Evolutionary conservation across 306 rosid genomes (phyloP).

Genomic region (Astragalus membranaceus): DNA sequence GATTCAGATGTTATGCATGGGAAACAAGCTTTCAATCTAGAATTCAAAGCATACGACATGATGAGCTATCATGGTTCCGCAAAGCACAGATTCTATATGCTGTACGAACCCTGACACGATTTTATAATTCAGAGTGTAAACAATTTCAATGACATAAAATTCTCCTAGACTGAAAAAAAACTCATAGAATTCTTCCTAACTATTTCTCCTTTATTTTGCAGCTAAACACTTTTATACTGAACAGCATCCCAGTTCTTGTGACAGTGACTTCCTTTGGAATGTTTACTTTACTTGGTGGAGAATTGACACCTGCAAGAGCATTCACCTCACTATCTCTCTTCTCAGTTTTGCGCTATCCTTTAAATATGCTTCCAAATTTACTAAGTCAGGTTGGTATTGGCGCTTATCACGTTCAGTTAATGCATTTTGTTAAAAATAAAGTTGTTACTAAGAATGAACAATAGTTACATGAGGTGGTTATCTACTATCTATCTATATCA

Average conservation of each 20-base stretch:
- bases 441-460: neutral
- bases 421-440: neutral
- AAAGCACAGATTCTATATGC: conserved; percentile 66
- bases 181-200: conserved; percentile 13
- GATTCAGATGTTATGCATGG: conserved; percentile 89
- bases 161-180: neutral
- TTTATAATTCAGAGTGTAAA: neutral
- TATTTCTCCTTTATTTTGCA: conserved; percentile 30
- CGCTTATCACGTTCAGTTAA: neutral
- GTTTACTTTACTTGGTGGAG: conserved; percentile 81
- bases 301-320: conserved; percentile 84
- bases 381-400: conserved; percentile 63
- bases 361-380: conserved; percentile 69
- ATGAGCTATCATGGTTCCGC: conserved; percentile 65
- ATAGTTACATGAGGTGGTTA: neutral
- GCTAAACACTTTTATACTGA: conserved; percentile 62
- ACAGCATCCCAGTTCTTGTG: conserved; percentile 80
- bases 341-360: conserved; percentile 65
- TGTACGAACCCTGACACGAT: conserved; percentile 36
- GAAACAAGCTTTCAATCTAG: conserved; percentile 72
- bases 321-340: conserved; percentile 85
- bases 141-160: neutral
- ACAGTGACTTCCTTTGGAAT: conserved; percentile 65
- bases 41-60: conserved; percentile 55
- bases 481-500: too few species aligned